These are phyloP conservation scores for Puccinellia tenuiflora DNA, from an alignment of 176 grass and related monocot species.

Conservation along the genomic window DNA sequence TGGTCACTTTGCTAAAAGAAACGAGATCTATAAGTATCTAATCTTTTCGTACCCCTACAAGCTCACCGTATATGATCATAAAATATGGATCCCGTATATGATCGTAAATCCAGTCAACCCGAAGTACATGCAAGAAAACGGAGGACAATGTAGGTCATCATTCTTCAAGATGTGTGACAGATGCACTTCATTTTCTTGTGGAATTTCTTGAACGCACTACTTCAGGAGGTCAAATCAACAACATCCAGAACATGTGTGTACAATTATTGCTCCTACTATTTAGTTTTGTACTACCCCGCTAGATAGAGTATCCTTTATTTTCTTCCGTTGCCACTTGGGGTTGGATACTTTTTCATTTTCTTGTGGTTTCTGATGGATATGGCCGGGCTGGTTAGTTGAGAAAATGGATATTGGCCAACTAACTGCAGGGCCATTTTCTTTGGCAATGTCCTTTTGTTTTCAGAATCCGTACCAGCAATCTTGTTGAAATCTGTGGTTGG, in stretches of 20 bases:
- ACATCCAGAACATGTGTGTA: neutral
- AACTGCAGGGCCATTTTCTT: neutral
- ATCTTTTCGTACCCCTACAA: too few species aligned
- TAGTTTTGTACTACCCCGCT: neutral
- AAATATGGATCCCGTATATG: neutral
- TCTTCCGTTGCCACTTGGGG: neutral
- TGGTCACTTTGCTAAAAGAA: too few species aligned
- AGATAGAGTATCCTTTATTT: neutral
- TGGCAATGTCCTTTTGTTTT: slow-evolving; percentile 18
- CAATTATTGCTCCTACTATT: neutral
- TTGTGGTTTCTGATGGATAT: neutral
- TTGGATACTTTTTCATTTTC: neutral
- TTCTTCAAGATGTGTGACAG: neutral
- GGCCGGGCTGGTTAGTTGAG: neutral
- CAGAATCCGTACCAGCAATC: slow-evolving; percentile 28
- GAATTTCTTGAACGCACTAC: neutral
- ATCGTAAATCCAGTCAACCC: neutral
- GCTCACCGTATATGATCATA: too few species aligned
- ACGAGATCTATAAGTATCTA: too few species aligned
- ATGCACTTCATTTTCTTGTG: neutral
- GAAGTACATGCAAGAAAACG: neutral
- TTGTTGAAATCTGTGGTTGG: slow-evolving; percentile 13
- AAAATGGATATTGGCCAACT: neutral
- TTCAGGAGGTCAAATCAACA: neutral
- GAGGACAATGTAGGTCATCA: neutral